Evolutionary conservation across 2,329 filamentous ascomycete species (phyloP), one percentile per base, ranked within the genome.

Genomic region (Exophiala sp.): DNA sequence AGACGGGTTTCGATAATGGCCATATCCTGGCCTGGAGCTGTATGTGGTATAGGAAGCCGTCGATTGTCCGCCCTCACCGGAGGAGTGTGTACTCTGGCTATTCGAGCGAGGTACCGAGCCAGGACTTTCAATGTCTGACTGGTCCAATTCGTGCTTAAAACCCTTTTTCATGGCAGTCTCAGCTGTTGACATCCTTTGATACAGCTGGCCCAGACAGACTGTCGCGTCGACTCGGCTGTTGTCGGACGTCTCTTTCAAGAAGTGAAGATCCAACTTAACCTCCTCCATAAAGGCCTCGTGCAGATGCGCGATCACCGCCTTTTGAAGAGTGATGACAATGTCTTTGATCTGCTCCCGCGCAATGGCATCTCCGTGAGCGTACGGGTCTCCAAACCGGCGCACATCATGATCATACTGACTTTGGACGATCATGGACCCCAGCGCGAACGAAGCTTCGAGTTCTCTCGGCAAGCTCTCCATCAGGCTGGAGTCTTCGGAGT

Each of bases 291-390:
- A 65, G 5, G 66, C 65, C 24, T 62, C 60, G 4, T 66, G 65
- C 14, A 73, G 62, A 38, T 68, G 67, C n/a, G 63, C 58, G 29
- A 72, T 61, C n/a, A 73, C 57, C 1, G 62, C 64, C 20, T 65
- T 53, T 52, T 73, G 70, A 1, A 73, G 58, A 14, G 63, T 64
- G 44, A 69, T 70, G 14, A 71, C 62, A 21, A 73, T 68, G 45
- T 71, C 67, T 52, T 70, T 71, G 58, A 73, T 64, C 34, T 67
- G 62, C 44, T 72, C 69, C 4, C 68, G 65, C 11, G 70, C 67
- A 20, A 65, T 63, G 20, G 62, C 57, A 52, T 73, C 71, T 7
- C 71, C 71, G 11, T 59, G 55, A 16, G 66, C 67, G 55, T 69
- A 72, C 14, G 59, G 61, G 24, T 65, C 60, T 21, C 71, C 71